phyloP scores from a whole-genome alignment of 352 stramenopile species.

The Pythium dissimile region DNA sequence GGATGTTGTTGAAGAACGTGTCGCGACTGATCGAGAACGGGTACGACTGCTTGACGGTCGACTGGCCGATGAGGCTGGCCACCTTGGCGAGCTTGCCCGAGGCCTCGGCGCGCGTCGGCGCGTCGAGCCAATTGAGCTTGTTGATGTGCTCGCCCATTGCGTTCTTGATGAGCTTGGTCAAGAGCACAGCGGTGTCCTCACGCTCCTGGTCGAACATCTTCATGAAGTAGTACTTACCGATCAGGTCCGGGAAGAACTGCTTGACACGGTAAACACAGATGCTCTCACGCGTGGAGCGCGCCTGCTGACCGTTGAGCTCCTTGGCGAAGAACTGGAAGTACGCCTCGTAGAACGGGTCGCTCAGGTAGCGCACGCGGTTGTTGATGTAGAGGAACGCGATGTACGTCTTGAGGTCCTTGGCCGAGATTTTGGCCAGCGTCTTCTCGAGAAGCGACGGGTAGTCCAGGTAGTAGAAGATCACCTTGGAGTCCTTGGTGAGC shows the following conservation, averaged over 20 bases:
- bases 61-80: conserved; percentile 39
- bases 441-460: conserved; percentile 55
- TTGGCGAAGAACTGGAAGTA: conserved; percentile 88
- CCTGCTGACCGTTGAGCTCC: conserved; percentile 62
- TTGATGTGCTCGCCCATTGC: conserved; percentile 81
- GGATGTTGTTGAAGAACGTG: conserved; percentile 55
- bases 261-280: conserved; percentile 15
- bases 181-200: conserved; percentile 66
- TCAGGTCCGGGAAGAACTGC: conserved; percentile 45
- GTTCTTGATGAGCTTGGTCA: conserved; percentile 84
- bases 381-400: conserved; percentile 52
- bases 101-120: conserved; percentile 70
- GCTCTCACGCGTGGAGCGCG: conserved; percentile 59
- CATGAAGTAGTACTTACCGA: conserved; percentile 85
- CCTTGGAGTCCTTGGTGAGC: conserved; percentile 34
- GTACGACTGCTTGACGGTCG: conserved; percentile 44
- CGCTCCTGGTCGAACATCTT: conserved; percentile 78
- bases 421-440: conserved; percentile 22
- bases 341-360: conserved; percentile 69
- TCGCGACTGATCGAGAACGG: conserved; percentile 26
- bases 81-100: conserved; percentile 81
- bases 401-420: conserved; percentile 55
- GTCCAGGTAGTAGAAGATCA: conserved; percentile 45
- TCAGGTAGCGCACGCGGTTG: conserved; percentile 36
- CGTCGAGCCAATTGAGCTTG: conserved; percentile 90